Evolutionary conservation across 192 early-diverging fungal species (phyloP).

Genomic region (Phycomyces blakesleeanus): DNA sequence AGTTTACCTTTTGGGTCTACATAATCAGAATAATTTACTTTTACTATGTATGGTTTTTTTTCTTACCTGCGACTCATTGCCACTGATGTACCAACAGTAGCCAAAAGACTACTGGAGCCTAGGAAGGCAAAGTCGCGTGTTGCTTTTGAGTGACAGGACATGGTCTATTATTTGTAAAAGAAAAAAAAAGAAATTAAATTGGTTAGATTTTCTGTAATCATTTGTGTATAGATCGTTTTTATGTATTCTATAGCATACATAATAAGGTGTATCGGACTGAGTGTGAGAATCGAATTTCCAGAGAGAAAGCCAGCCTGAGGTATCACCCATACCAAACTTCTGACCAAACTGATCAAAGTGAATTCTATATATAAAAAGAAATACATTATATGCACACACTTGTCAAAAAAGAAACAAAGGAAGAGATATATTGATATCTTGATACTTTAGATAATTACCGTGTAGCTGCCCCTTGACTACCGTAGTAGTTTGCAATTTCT

Average conservation of each 20-base stretch:
- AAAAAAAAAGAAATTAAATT: too few species aligned
- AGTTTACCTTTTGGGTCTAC: background rate
- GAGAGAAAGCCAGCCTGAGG: constrained; percentile 61
- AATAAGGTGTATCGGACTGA: constrained; percentile 54
- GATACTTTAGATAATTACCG: constrained; percentile 29
- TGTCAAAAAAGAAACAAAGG: background rate
- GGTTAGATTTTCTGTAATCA: too few species aligned
- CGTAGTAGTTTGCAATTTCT: constrained; percentile 61
- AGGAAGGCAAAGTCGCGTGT: constrained; percentile 75
- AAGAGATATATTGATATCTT: background rate
- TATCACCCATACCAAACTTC: constrained; percentile 72
- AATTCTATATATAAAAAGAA: too few species aligned
- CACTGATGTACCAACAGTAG: constrained; percentile 65
- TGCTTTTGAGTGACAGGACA: constrained; percentile 55
- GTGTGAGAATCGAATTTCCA: constrained; percentile 75
- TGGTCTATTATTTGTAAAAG: constrained; percentile 23
- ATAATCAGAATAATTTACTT: background rate
- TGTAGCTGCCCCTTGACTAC: constrained; percentile 39
- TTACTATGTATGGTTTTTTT: background rate
- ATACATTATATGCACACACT: background rate
- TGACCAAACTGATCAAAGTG: constrained; percentile 80
- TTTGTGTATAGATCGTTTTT: too few species aligned
- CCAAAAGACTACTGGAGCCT: constrained; percentile 66
- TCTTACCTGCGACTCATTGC: constrained; percentile 31
- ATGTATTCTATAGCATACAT: constrained; percentile 26